Conservation (phyloP, 1,284 basidiomycete genomes). For the Leccinum fuscescens region DNA sequence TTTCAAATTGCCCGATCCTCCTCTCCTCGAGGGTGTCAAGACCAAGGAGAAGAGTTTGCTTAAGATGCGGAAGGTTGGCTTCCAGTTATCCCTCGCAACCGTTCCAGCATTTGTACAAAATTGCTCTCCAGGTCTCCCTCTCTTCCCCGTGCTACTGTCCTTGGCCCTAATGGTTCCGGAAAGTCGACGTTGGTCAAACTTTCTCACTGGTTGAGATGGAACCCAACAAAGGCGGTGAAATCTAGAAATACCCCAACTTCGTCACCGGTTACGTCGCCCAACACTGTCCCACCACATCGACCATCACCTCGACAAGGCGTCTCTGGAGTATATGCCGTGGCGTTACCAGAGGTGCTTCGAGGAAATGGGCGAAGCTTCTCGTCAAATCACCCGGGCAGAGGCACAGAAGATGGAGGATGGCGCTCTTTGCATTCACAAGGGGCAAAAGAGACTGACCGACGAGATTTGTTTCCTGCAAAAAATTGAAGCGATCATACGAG, state of each 20-base stretch:
- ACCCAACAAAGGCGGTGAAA: constrained; percentile 93
- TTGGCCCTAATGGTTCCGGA: constrained; percentile 97
- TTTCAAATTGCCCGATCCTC: constrained; percentile 75
- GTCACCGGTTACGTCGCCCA: constrained; percentile 87
- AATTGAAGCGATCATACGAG: too few relatives aligned
- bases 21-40: constrained; percentile 98
- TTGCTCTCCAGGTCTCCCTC: constrained; percentile 93
- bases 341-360: too few relatives aligned
- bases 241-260: constrained; percentile 99
- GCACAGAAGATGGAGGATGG: too few relatives aligned
- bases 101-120: constrained; percentile 90
- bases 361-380: too few relatives aligned
- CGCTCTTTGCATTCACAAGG: too few relatives aligned
- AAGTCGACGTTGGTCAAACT: constrained; percentile 99
- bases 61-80: constrained; percentile 97
- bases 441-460: too few relatives aligned
- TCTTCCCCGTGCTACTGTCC: constrained; percentile 94
- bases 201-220: constrained; percentile 93
- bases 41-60: constrained; percentile 97
- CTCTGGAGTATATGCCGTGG: too few relatives aligned
- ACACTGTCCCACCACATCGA: too few relatives aligned
- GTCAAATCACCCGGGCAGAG: too few relatives aligned
- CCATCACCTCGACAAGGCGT: too few relatives aligned
- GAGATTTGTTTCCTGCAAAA: too few relatives aligned
- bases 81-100: constrained; percentile 88